Conservation (phyloP, 768 basidiomycete species). For the Albatrellus ellisii region DNA sequence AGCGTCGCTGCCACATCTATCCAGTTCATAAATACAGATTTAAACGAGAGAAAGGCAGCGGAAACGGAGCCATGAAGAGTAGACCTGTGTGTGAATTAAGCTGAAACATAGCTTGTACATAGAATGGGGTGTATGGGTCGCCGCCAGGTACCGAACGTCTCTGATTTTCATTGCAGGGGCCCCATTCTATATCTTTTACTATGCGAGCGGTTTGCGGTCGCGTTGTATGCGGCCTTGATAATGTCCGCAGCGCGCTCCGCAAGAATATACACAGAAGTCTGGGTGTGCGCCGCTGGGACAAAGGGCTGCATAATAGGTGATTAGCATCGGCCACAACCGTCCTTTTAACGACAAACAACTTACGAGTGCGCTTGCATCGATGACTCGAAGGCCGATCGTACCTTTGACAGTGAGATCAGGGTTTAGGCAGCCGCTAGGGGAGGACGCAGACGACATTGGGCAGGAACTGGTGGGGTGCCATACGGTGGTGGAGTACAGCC, state of each 20-base stretch:
- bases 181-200: too few relatives aligned
- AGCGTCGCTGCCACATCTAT: too few relatives aligned
- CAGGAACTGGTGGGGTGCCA: constrained; percentile 4
- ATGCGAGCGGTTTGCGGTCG: not conserved
- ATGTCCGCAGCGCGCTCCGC: constrained; percentile 6
- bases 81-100: too few relatives aligned
- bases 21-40: too few relatives aligned
- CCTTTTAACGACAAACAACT: not conserved
- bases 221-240: constrained; percentile 1
- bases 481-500: not conserved
- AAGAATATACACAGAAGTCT: constrained; percentile 7
- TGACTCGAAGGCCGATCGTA: constrained; percentile 8
- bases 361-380: constrained; percentile 11
- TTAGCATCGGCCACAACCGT: not conserved
- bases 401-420: constrained; percentile 12
- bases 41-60: too few relatives aligned
- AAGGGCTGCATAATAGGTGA: constrained; percentile 3
- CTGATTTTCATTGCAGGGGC: too few relatives aligned
- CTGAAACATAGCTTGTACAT: too few relatives aligned
- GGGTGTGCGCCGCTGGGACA: constrained; percentile 8
- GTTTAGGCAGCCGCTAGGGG: constrained; percentile 6
- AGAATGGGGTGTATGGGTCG: too few relatives aligned
- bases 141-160: too few relatives aligned
- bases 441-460: not conserved
- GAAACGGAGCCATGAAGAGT: too few relatives aligned